phyloP scores from a whole-genome alignment of 768 basidiomycete genomes.

The Rhodotorula babjevae region DNA sequence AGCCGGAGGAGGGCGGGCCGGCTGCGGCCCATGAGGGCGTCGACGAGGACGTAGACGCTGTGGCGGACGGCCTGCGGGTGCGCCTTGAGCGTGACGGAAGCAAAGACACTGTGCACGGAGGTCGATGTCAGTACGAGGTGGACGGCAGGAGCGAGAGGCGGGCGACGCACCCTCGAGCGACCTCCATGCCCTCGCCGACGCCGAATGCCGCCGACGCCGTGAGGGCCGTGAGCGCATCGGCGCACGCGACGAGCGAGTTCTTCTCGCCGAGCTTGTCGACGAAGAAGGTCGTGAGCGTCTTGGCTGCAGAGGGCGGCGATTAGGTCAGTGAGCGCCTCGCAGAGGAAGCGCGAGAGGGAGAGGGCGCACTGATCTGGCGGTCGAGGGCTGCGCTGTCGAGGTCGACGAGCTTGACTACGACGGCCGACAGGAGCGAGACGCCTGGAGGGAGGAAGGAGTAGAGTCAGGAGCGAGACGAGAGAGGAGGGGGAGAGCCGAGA shows the following conservation, averaged over 20 bases:
- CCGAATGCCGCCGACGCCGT: slow-evolving; percentile 62
- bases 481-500: not conserved
- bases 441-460: slow-evolving; percentile 54
- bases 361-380: slow-evolving; percentile 66
- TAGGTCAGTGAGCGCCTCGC: not conserved
- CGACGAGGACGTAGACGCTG: slow-evolving; percentile 72
- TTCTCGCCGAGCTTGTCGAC: slow-evolving; percentile 69
- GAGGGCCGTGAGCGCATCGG: slow-evolving; percentile 68
- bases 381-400: slow-evolving; percentile 65
- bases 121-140: not conserved
- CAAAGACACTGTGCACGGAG: slow-evolving; percentile 58
- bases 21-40: slow-evolving; percentile 68
- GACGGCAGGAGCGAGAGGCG: not conserved
- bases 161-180: slow-evolving; percentile 58
- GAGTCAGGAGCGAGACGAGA: not conserved
- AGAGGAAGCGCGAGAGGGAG: not conserved
- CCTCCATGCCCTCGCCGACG: slow-evolving; percentile 60
- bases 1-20: slow-evolving; percentile 34
- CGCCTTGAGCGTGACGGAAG: slow-evolving; percentile 72
- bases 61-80: slow-evolving; percentile 78
- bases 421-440: slow-evolving; percentile 70
- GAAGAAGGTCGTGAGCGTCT: slow-evolving; percentile 76
- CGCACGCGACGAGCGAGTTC: slow-evolving; percentile 73
- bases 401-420: slow-evolving; percentile 58
- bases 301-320: slow-evolving; percentile 53